These are phyloP conservation scores for Tolypocladium cylindrosporum DNA, from an alignment of 2,329 filamentous ascomycete species.

Conservation along the genomic window DNA sequence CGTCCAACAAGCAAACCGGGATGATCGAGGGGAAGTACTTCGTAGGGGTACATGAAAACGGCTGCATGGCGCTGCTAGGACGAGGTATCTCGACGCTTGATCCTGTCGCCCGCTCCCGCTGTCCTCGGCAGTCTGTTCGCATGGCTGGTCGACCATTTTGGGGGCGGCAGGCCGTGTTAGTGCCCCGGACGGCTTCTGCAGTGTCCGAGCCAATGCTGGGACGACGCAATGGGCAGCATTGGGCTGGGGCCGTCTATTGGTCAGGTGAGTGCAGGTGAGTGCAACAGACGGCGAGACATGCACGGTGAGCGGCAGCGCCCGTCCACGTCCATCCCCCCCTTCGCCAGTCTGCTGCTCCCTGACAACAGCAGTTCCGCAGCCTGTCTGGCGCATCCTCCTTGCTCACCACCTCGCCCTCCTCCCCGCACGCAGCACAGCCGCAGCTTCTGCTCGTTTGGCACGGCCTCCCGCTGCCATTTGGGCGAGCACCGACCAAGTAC, in stretches of 20 bases:
- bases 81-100: background rate
- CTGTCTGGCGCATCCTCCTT: background rate
- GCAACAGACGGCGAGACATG: background rate
- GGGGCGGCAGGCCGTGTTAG: background rate
- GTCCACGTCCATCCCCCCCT: background rate
- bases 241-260: background rate
- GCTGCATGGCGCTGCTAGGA: background rate
- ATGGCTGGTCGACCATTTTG: background rate
- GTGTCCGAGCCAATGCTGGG: background rate
- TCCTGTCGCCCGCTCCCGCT: background rate
- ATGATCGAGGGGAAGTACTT: background rate
- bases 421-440: background rate
- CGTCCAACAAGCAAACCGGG: background rate
- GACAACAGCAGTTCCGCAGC: background rate
- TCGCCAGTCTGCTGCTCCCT: background rate
- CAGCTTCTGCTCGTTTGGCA: background rate
- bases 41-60: background rate
- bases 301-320: background rate
- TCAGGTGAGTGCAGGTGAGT: background rate
- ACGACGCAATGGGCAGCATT: background rate
- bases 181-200: background rate
- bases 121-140: no score
- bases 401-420: background rate
- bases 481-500: background rate
- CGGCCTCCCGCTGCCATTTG: background rate